These are phyloP conservation scores for Malus fusca DNA, from an alignment of 306 rosid genomes.

Conservation along the genomic window DNA sequence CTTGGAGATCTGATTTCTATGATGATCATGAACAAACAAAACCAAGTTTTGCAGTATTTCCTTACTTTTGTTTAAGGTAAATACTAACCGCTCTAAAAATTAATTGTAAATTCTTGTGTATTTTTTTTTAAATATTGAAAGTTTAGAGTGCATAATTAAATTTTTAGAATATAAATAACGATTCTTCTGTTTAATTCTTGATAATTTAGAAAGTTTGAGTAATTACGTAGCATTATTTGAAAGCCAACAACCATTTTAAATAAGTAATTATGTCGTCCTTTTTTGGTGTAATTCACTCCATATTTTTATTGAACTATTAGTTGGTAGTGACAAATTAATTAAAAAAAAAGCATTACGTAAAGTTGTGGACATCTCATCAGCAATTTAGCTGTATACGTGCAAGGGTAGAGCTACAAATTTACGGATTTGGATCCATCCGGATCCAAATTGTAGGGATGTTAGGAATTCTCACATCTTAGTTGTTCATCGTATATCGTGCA, in stretches of 20 bases:
- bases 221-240: background rate
- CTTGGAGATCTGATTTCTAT: background rate
- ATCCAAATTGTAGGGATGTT: no score
- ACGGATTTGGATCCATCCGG: no score
- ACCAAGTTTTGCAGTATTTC: background rate
- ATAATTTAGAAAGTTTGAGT: background rate
- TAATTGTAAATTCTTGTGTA: no score
- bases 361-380: no score
- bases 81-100: no score
- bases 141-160: no score
- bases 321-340: conserved; percentile 34
- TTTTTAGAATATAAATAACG: background rate
- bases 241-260: conserved; percentile 1
- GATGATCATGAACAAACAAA: background rate
- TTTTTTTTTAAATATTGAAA: no score
- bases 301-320: conserved; percentile 27
- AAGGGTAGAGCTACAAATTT: no score
- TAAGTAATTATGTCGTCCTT: conserved; percentile 20
- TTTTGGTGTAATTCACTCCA: conserved; percentile 1
- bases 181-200: no score
- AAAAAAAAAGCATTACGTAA: background rate
- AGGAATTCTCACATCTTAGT: no score
- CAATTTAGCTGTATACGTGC: no score
- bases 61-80: background rate
- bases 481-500: no score